phyloP scores from a whole-genome alignment of 2,329 filamentous ascomycete species.

The Fusarium abutilonis region DNA sequence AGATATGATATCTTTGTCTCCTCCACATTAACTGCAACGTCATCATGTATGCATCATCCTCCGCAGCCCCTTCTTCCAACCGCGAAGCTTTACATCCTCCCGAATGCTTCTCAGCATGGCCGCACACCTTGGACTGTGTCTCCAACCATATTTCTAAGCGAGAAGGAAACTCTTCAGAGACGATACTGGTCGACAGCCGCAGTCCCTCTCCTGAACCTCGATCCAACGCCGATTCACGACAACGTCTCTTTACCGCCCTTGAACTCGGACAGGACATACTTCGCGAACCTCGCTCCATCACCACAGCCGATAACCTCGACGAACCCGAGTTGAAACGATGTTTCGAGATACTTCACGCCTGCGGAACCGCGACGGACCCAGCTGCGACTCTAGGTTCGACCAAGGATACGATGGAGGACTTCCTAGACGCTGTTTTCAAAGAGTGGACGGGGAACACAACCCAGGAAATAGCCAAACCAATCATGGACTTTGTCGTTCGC shows the following conservation, averaged over 20 bases:
- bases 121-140: not conserved
- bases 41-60: not conserved
- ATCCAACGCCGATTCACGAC: conserved; percentile 30
- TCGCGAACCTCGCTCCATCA: conserved; percentile 33
- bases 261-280: conserved; percentile 36
- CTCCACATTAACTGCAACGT: not conserved
- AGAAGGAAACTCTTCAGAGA: not conserved
- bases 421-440: conserved; percentile 47
- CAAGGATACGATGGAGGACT: conserved; percentile 47
- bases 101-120: not conserved
- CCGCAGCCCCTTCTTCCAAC: not conserved
- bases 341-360: conserved; percentile 50
- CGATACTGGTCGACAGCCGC: conserved; percentile 24
- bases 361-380: conserved; percentile 43
- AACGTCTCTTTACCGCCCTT: conserved; percentile 43
- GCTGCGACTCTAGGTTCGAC: conserved; percentile 40
- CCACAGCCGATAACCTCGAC: conserved; percentile 42
- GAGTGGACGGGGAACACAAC: conserved; percentile 38
- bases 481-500: conserved; percentile 46
- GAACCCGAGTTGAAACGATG: conserved; percentile 45
- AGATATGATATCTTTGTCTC: not conserved
- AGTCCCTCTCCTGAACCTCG: conserved; percentile 28
- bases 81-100: conserved; percentile 1
- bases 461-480: conserved; percentile 32
- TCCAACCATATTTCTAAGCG: not conserved